These are phyloP conservation scores for Xylariomycetidae sp. DNA, from an alignment of 2,329 filamentous ascomycete species.

Conservation along the genomic window DNA sequence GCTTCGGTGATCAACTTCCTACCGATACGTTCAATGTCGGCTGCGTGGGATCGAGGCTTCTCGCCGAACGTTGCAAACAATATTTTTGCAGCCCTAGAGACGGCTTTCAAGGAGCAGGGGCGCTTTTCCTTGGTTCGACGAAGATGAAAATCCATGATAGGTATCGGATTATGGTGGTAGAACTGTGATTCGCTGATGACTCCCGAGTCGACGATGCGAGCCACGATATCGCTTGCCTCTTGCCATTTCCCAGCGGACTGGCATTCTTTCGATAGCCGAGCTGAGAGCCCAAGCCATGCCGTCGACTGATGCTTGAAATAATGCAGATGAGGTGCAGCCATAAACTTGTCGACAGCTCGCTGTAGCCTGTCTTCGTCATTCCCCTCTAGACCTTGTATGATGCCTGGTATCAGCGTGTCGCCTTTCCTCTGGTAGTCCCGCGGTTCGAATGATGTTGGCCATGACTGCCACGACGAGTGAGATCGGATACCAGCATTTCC, in stretches of 20 bases:
- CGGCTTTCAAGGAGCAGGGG: slow-evolving; percentile 4
- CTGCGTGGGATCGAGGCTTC: slow-evolving; percentile 6
- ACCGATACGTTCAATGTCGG: slow-evolving; percentile 18
- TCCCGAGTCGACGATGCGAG: slow-evolving; percentile 18
- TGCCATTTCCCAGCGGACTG: slow-evolving; percentile 25
- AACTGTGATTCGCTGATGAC: slow-evolving; percentile 29
- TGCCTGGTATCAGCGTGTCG: too few species aligned
- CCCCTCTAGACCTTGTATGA: too few species aligned
- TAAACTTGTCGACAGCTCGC: slow-evolving; percentile 17
- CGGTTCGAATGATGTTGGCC: too few species aligned
- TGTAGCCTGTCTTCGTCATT: slow-evolving; percentile 15
- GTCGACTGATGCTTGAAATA: slow-evolving; percentile 8
- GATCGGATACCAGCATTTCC: too few species aligned
- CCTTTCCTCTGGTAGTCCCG: too few species aligned
- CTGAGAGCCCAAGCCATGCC: slow-evolving; percentile 22
- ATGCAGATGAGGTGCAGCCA: slow-evolving; percentile 4
- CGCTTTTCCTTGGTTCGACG: slow-evolving; percentile 7
- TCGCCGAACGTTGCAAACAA: slow-evolving; percentile 27
- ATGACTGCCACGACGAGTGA: too few species aligned
- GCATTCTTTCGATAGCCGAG: slow-evolving; percentile 28
- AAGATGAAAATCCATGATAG: slow-evolving; percentile 27
- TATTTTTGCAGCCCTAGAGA: slow-evolving; percentile 24
- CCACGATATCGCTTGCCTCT: slow-evolving; percentile 28
- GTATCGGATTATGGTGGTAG: slow-evolving; percentile 30
- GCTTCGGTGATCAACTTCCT: slow-evolving; percentile 24